phyloP scores from a whole-genome alignment of 2,329 filamentous ascomycete species.

The Microcyclospora pomicola region DNA sequence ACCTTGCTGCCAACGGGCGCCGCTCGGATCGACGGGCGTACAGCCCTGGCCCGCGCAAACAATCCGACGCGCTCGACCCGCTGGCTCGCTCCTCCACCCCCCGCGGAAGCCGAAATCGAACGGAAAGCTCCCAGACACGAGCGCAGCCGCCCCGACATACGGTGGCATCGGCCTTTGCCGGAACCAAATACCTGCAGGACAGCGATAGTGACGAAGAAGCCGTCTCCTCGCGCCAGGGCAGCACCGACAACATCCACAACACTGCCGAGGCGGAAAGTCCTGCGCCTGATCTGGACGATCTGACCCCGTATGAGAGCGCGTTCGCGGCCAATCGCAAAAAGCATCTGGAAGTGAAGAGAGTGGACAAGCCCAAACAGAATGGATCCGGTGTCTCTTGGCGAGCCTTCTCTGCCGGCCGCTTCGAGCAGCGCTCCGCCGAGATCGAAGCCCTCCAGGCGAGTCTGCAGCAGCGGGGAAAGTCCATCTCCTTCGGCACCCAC shows the following conservation, averaged over 20 bases:
- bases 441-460: constrained; percentile 20
- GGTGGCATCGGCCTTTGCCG: constrained; percentile 22
- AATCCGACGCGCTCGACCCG: constrained; percentile 7
- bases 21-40: constrained; percentile 10
- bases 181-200: constrained; percentile 24
- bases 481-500: constrained; percentile 20
- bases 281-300: background rate
- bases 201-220: constrained; percentile 18
- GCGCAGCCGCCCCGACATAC: constrained; percentile 16
- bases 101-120: constrained; percentile 9
- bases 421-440: constrained; percentile 20
- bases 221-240: constrained; percentile 16
- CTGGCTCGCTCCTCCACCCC: constrained; percentile 13
- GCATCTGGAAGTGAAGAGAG: constrained; percentile 16
- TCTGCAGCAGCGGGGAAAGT: constrained; percentile 19
- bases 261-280: constrained; percentile 1
- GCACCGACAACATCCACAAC: constrained; percentile 10
- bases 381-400: constrained; percentile 23
- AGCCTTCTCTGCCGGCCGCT: constrained; percentile 20
- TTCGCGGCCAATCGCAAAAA: constrained; percentile 5
- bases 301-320: constrained; percentile 5
- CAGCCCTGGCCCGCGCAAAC: constrained; percentile 16
- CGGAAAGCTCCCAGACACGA: constrained; percentile 6
- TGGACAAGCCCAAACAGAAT: constrained; percentile 20
- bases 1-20: background rate